Conservation (phyloP, 106 monocot genomes). For the Dendrobium nobile region DNA sequence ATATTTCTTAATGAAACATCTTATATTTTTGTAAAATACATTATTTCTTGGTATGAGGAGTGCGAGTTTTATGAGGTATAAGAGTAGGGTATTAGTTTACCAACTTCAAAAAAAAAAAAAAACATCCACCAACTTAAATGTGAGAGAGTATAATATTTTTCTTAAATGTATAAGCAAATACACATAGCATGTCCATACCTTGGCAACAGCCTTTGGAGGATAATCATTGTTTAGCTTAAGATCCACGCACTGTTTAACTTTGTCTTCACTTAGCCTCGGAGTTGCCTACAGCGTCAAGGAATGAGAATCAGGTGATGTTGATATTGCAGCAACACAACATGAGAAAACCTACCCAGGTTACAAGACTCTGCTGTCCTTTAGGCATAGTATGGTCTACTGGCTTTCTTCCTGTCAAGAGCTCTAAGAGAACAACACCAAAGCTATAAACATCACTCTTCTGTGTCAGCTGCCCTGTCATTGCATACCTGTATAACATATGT, state of each 20-base stretch:
- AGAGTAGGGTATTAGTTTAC: no score
- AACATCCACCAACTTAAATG: no score
- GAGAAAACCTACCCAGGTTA: constrained; percentile 43
- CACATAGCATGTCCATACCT: constrained; percentile 23
- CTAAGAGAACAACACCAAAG: constrained; percentile 56
- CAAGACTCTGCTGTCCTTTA: constrained; percentile 64
- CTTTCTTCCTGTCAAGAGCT: constrained; percentile 61
- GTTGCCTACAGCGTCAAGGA: constrained; percentile 36
- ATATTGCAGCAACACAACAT: not conserved
- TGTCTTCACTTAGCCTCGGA: constrained; percentile 70
- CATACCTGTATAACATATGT: constrained; percentile 30
- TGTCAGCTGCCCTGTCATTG: constrained; percentile 53
- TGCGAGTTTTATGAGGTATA: no score
- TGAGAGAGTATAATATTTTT: no score
- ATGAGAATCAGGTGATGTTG: not conserved
- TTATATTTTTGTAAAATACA: no score
- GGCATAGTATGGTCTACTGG: constrained; percentile 75
- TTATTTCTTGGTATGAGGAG: no score
- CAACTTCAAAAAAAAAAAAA: no score
- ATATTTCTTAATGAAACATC: no score
- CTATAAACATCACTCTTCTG: constrained; percentile 69
- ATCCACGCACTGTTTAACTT: constrained; percentile 71
- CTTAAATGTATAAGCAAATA: not conserved
- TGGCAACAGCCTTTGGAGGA: constrained; percentile 77
- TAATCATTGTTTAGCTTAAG: constrained; percentile 62